Conservation (phyloP, 768 basidiomycete species). For the Dioszegia hungarica region DNA sequence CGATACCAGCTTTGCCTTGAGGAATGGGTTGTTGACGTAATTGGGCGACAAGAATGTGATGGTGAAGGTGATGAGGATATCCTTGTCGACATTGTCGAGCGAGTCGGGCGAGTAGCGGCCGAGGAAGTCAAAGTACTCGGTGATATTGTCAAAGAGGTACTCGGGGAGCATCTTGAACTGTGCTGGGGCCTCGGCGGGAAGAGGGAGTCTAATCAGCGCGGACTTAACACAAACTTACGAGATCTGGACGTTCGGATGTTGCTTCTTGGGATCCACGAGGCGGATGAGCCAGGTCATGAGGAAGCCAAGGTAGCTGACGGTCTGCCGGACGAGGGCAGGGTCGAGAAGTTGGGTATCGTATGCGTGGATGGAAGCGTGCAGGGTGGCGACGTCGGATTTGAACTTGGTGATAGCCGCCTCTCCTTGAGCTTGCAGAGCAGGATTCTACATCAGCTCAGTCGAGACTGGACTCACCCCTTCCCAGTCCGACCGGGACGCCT, state of each 20-base stretch:
- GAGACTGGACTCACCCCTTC: conserved; percentile 60
- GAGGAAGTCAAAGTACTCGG: conserved; percentile 79
- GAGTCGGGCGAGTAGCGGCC: conserved; percentile 75
- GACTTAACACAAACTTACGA: conserved; percentile 55
- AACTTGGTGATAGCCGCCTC: conserved; percentile 71
- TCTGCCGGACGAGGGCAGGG: conserved; percentile 72
- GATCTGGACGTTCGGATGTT: conserved; percentile 65
- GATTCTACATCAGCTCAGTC: conserved; percentile 51
- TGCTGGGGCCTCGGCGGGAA: conserved; percentile 78
- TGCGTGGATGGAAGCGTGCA: conserved; percentile 68
- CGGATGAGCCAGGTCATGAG: conserved; percentile 91
- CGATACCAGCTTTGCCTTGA: conserved; percentile 94
- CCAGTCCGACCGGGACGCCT: conserved; percentile 70
- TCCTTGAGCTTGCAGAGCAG: conserved; percentile 67
- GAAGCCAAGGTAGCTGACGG: conserved; percentile 79
- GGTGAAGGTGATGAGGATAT: conserved; percentile 77
- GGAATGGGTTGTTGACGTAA: conserved; percentile 98
- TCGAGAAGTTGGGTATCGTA: conserved; percentile 82
- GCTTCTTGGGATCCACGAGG: conserved; percentile 72
- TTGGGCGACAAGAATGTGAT: conserved; percentile 91
- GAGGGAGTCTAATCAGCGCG: conserved; percentile 60
- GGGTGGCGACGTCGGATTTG: conserved; percentile 69
- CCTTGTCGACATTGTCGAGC: conserved; percentile 76
- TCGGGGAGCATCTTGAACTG: conserved; percentile 85
- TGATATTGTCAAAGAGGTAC: conserved; percentile 87